Evolutionary conservation across 805 yeast species (phyloP).

Genomic region (Nakazawaea populi): DNA sequence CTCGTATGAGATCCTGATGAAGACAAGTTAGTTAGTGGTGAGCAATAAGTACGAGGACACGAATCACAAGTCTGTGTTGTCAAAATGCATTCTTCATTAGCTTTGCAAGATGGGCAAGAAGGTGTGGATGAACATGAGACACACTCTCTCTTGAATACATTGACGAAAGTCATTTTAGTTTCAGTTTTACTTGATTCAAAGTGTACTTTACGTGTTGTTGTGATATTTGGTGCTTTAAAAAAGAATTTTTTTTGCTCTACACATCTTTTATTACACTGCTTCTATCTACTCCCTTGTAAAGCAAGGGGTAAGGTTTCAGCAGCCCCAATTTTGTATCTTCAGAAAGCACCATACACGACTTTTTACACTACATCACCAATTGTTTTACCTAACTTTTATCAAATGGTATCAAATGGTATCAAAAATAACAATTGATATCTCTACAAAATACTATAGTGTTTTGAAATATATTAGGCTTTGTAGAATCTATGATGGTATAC

Average conservation of each 20-base stretch:
- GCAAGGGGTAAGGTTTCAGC: background rate
- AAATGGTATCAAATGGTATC: too few species aligned
- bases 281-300: background rate
- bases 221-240: background rate
- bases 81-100: slow-evolving; percentile 46
- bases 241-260: background rate
- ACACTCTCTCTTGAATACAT: slow-evolving; percentile 14
- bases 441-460: too few species aligned
- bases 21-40: slow-evolving; percentile 13
- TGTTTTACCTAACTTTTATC: too few species aligned
- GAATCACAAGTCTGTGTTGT: slow-evolving; percentile 49
- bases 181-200: too few species aligned
- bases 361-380: too few species aligned
- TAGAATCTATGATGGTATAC: too few species aligned
- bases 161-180: background rate
- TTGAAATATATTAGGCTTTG: too few species aligned
- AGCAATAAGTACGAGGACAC: slow-evolving; percentile 54
- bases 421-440: too few species aligned
- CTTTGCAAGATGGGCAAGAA: slow-evolving; percentile 49
- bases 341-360: too few species aligned
- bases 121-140: slow-evolving; percentile 27
- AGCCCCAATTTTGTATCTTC: background rate
- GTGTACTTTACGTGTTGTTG: too few species aligned
- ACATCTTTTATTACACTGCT: background rate
- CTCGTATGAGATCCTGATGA: slow-evolving; percentile 13